phyloP scores from a whole-genome alignment of 306 rosid species.

The Senna siamea region DNA sequence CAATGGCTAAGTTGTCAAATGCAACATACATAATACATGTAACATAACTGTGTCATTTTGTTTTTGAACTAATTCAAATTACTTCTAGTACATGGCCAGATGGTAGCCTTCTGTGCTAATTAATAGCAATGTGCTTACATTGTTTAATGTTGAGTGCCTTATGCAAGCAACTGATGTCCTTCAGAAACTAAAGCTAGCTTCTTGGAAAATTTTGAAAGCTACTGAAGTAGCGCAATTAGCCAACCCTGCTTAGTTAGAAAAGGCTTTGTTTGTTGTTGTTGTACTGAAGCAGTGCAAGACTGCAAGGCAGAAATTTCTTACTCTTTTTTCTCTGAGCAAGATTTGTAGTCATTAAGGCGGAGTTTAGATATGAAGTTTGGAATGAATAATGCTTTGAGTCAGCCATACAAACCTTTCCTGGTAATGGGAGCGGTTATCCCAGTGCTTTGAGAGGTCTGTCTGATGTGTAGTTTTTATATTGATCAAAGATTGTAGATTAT shows the following conservation, averaged over 20 bases:
- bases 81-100: not conserved
- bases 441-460: no score
- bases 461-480: not conserved
- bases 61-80: not conserved
- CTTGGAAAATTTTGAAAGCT: not conserved
- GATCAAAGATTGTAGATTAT: conserved; percentile 14
- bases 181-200: conserved; percentile 3
- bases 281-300: not conserved
- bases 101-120: conserved; percentile 14
- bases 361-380: not conserved
- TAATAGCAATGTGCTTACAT: not conserved
- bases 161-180: not conserved
- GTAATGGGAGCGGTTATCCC: not conserved
- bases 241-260: no score
- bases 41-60: not conserved
- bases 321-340: not conserved
- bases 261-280: no score
- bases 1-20: conserved; percentile 17
- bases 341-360: not conserved
- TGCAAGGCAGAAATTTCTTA: not conserved
- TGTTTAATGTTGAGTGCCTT: not conserved
- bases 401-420: not conserved
- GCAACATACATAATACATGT: not conserved
- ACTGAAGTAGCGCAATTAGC: no score
- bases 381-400: not conserved